Base-by-base conservation (phyloP, 176 grass and related monocot genomes). In the Otatea glauca region DNA sequence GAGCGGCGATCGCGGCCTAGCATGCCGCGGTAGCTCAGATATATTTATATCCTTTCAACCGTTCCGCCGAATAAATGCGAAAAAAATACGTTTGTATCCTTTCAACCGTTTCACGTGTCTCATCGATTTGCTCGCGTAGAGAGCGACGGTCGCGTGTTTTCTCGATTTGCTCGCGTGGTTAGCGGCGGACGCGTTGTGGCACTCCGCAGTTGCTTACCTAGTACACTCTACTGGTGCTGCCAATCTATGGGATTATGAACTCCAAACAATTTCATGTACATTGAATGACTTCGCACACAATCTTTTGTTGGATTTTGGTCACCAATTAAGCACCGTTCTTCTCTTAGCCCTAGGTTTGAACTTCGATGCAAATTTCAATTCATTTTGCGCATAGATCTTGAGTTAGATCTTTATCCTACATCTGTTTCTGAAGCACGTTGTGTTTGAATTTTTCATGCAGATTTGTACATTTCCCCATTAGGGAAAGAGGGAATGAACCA, bases 401-500 rank as follows among this genome's bases (percentile, higher is more conserved):
- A 14, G 49, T 66, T 70, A 84, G 81, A 91, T 81, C 65, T 81
- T 38, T 51, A 53, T 48, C 9, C 25, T 54, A 54, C 17, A 54
- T 65, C 34, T 64, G 27, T 69, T 91, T 88, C 54, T 76, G 25
- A 70, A 85, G 16, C 71, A 67, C 20, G 18, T 61, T 32, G 70
- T 68, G 58, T 79, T 61, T 61, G 50, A 27, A 50, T 77, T 25
- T 65, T 15, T 3, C n/a, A 61, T 49, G 39, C 25, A 72, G 7
- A 68, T 58, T 51, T 90, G 58, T 86, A 18, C 89, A 91, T 42
- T 91, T 81, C 86, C 82, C 82, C 8, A 85, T 81, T 78, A 88
- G 86, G 81, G 86, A 77, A 77, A 88, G 81, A 82, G 86, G 86
- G 81, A 81, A 91, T 85, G 89, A 88, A 91, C 82, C 82, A 78